A percentile compares a stretch with the other conserved stretches of the same genome.
Conservation (phyloP, 2,329 filamentous ascomycete genomes). For the Chaetothyriales sp. region DNA sequence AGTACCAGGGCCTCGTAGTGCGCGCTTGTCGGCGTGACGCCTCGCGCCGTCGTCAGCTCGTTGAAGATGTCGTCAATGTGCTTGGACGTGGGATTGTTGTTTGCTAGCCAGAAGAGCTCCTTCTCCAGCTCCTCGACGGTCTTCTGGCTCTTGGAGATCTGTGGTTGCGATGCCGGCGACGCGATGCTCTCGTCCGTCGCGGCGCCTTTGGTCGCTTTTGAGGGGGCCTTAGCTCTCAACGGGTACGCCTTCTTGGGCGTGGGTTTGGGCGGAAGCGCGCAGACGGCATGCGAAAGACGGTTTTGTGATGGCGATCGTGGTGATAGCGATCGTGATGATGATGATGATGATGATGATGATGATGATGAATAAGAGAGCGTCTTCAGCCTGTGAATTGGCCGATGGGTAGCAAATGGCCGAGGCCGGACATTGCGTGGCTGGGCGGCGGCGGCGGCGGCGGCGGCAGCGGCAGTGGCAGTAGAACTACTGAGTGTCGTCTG, state of each 20-base stretch:
- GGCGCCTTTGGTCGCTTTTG: too few relatives aligned
- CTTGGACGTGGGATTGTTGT: slow-evolving; percentile 5
- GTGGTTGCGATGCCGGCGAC: not conserved
- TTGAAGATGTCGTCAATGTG: slow-evolving; percentile 20
- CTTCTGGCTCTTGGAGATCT: not conserved
- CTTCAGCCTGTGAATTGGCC: not conserved
- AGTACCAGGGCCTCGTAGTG: slow-evolving; percentile 62
- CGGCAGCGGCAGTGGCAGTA: too few relatives aligned
- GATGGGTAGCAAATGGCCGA: not conserved
- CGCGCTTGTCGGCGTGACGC: slow-evolving; percentile 24
- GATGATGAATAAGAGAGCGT: not conserved
- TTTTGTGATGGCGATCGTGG: too few relatives aligned
- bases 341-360: too few relatives aligned
- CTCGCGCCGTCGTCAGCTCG: slow-evolving; percentile 27
- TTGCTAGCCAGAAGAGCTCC: slow-evolving; percentile 9
- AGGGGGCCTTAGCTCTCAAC: too few relatives aligned
- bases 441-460: not conserved
- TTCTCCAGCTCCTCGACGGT: slow-evolving; percentile 10
- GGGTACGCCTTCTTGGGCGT: too few relatives aligned
- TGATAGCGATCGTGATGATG: too few relatives aligned
- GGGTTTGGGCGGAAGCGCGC: too few relatives aligned
- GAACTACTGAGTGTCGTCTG: not conserved
- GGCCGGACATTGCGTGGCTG: not conserved
- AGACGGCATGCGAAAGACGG: too few relatives aligned
- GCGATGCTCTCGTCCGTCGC: too few relatives aligned